Conservation (phyloP, 2,329 filamentous ascomycete genomes). For the Cercospora sp. region DNA sequence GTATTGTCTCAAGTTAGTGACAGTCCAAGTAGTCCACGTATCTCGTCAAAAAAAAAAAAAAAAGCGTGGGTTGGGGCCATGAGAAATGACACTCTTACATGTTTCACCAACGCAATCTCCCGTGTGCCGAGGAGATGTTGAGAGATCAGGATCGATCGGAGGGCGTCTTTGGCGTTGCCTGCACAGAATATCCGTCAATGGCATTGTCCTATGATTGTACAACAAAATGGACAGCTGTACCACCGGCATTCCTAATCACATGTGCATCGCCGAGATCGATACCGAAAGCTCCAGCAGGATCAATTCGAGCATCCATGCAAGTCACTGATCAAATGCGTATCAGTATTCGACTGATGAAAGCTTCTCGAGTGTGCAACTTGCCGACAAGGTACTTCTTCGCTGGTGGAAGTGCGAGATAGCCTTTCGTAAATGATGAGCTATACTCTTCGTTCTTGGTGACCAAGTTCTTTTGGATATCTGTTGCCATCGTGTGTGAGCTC, state of each 20-base stretch:
- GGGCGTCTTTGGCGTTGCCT: constrained; percentile 59
- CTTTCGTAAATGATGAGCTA: constrained; percentile 63
- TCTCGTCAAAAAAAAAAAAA: too few relatives aligned
- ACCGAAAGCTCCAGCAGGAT: constrained; percentile 68
- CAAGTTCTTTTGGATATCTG: constrained; percentile 56
- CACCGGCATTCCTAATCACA: constrained; percentile 64
- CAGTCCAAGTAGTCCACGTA: background rate
- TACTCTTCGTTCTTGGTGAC: constrained; percentile 60
- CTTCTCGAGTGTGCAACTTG: constrained; percentile 40
- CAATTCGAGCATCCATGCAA: constrained; percentile 77
- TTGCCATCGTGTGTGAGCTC: constrained; percentile 40
- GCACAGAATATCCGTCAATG: background rate
- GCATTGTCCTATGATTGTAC: background rate
- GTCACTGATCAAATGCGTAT: constrained; percentile 53
- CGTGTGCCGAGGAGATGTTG: constrained; percentile 75
- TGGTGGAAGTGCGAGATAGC: constrained; percentile 66
- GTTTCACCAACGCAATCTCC: constrained; percentile 74
- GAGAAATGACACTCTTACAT: constrained; percentile 3
- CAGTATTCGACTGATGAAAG: too few relatives aligned
- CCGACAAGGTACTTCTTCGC: constrained; percentile 67
- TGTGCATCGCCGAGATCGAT: constrained; percentile 75
- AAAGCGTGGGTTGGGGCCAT: background rate
- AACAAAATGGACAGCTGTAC: background rate
- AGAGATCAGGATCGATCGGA: constrained; percentile 75
- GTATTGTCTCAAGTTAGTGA: background rate